Conservation (phyloP, 305 asterid species). For the Fraxinus sp. region DNA sequence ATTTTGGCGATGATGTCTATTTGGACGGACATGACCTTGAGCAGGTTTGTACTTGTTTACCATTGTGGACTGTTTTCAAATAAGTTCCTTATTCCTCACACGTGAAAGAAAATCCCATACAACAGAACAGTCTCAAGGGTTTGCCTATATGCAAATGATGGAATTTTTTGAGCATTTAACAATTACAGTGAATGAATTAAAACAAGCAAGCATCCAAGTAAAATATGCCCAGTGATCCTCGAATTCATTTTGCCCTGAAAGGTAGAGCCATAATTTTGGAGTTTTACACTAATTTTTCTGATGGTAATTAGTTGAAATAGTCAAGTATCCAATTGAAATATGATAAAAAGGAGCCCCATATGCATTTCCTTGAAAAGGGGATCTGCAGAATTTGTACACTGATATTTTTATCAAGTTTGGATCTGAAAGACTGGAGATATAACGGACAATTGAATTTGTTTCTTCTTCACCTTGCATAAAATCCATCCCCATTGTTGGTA, state of each 20-base stretch:
- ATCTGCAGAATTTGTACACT: background rate
- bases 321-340: background rate
- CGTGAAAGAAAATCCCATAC: background rate
- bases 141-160: background rate
- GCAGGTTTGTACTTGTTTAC: conserved; percentile 56
- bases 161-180: background rate
- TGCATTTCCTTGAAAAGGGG: background rate
- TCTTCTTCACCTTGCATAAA: background rate
- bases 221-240: background rate
- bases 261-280: background rate
- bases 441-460: background rate
- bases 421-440: background rate
- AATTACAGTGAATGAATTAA: background rate
- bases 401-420: background rate
- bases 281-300: background rate
- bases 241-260: background rate
- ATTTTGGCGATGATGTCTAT: conserved; percentile 55
- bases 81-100: background rate
- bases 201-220: background rate
- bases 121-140: background rate
- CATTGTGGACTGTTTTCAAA: background rate
- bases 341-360: background rate
- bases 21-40: conserved; percentile 75
- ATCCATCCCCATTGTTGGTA: background rate
- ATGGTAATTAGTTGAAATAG: background rate